Conservation (phyloP, 2,329 filamentous ascomycete species). For the Colletotrichum sojae region DNA sequence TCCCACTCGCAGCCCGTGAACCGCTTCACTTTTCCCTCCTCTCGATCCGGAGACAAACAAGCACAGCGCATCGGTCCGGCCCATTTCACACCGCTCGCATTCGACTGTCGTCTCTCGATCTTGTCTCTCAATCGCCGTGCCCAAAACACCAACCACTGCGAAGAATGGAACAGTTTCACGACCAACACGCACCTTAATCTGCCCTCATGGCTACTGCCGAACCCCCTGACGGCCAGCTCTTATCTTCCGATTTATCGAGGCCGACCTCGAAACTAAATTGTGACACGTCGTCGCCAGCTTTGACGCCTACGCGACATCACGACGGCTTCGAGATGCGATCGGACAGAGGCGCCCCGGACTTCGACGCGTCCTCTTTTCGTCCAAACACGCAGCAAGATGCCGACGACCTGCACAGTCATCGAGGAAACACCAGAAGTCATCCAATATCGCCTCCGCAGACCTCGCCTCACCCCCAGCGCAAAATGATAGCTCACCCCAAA, state of each 20-base stretch:
- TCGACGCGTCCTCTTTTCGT: background rate
- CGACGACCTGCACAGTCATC: background rate
- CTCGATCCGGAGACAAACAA: too few species aligned
- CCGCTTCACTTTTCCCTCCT: too few species aligned
- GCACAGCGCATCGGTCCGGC: too few species aligned
- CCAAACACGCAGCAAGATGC: background rate
- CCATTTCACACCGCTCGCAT: background rate
- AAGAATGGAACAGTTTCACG: slow-evolving; percentile 37
- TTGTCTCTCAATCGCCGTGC: background rate
- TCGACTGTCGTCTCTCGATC: background rate
- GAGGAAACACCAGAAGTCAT: background rate
- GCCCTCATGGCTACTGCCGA: slow-evolving; percentile 29
- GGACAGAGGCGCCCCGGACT: background rate
- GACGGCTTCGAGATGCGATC: slow-evolving; percentile 4
- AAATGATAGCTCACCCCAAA: background rate
- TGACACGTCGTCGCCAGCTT: slow-evolving; percentile 12
- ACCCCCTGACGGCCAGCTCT: slow-evolving; percentile 7
- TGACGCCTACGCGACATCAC: slow-evolving; percentile 13
- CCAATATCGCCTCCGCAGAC: background rate
- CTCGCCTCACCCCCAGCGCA: background rate
- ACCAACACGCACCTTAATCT: slow-evolving; percentile 31
- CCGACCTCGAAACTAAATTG: slow-evolving; percentile 4
- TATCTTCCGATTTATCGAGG: slow-evolving; percentile 4
- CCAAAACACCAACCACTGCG: background rate
- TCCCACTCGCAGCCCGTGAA: too few species aligned